Conservation (phyloP, 2,329 filamentous ascomycete species). For the Fonsecaea erecta region DNA sequence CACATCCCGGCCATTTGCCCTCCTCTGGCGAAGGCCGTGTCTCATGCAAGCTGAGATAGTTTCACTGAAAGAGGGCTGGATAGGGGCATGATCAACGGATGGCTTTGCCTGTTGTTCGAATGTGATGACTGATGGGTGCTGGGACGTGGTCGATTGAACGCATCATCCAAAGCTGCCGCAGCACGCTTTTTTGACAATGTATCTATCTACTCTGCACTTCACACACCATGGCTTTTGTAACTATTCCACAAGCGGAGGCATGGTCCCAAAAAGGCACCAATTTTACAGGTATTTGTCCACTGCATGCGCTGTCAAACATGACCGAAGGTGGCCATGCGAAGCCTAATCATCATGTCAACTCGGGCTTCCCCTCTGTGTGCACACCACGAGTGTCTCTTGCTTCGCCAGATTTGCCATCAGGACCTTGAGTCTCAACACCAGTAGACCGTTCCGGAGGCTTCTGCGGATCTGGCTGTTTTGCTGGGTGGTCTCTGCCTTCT, state of each 20-base stretch:
- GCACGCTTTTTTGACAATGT: not conserved
- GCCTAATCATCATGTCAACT: not conserved
- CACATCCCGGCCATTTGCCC: not conserved
- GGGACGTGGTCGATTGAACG: too few relatives aligned
- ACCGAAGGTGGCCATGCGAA: not conserved
- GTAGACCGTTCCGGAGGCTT: conserved; percentile 12
- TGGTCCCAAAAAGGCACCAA: not conserved
- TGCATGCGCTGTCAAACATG: conserved; percentile 1
- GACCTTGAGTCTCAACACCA: conserved; percentile 19
- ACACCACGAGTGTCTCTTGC: not conserved
- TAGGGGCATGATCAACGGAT: not conserved
- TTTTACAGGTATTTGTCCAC: not conserved
- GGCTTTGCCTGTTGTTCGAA: not conserved
- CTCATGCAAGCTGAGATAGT: not conserved
- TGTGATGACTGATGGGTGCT: not conserved
- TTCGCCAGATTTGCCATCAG: conserved; percentile 7
- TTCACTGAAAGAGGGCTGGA: not conserved
- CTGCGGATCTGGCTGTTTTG: conserved; percentile 23
- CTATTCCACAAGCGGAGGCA: not conserved
- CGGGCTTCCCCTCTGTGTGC: not conserved
- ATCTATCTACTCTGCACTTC: not conserved
- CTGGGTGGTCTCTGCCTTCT: conserved; percentile 14
- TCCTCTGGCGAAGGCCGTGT: not conserved
- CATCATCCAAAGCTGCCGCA: not conserved
- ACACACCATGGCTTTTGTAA: not conserved